Base-by-base conservation (phyloP, 2,329 filamentous ascomycete species). In the Chrysosporium queenslandicum region DNA sequence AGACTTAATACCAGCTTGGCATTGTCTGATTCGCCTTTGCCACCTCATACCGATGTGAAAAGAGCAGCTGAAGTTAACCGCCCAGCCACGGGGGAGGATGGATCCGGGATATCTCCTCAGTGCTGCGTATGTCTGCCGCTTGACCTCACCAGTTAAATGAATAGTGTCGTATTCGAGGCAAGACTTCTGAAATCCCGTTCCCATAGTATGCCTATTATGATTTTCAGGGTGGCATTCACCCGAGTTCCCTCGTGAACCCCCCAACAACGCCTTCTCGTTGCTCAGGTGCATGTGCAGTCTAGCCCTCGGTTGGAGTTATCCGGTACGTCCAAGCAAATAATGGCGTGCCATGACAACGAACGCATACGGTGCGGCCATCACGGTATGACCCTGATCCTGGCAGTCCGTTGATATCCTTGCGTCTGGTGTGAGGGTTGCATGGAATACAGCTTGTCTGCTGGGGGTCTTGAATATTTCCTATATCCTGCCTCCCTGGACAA, bases 171-270 rank as follows among this genome's bases (percentile, higher is more conserved):
- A 52, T 52, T 46, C 41, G n/a, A 29, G 27, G 25, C 42, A 30
- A 41, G 20, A 12, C 4, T 23, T 41, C 32, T 30, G 4, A 37
- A 37, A 47, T 40, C 21, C 43, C 50, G 16, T 39, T 46, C 41
- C 50, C 21, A 52, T 52, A 52, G 34, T 25, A 23, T 12, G 27
- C 9, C 36, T 34, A 32, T 41, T 52, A 52, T 52, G 50, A 18
- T 25, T 43, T 37, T 46, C 43, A 46, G 50, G 50, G 50, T 52
- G 50, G 32, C 50, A 52, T 52, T 46, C 34, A 25, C 23, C 41
- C 12, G 32, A 34, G 14, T 25, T 46, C 25, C 20, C 12, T 52
- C 42, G 34, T 41, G 36, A 43, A n/a, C 36, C 46, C n/a, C n/a
- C 46, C 12, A 27, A n/a, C 46, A 23, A 37, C 29, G 32, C 41